Evolutionary conservation across 148 eudicot species (phyloP).

Genomic region (Diospyros lotus): DNA sequence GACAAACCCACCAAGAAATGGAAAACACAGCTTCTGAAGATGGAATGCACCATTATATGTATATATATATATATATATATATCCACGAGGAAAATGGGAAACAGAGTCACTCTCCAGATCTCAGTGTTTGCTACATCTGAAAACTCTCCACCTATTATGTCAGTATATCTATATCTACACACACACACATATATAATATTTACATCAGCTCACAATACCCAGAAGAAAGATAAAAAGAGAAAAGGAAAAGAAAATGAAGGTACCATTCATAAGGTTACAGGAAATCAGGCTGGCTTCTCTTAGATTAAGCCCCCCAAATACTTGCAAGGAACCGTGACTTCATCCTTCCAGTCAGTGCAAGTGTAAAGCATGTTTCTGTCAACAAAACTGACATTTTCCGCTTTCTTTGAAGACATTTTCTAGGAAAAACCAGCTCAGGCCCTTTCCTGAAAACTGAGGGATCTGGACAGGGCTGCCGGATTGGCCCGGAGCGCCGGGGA

Average conservation of each 20-base stretch:
- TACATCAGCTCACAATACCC: slow-evolving; percentile 3
- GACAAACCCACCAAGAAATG: background rate
- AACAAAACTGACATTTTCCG: background rate
- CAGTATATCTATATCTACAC: slow-evolving; percentile 7
- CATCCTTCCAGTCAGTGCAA: background rate
- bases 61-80: background rate
- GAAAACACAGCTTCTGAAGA: background rate
- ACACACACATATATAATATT: background rate
- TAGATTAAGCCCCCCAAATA: background rate
- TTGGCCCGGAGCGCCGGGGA: slow-evolving; percentile 50
- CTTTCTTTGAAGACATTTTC: background rate
- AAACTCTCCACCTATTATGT: slow-evolving; percentile 1
- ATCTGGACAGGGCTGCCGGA: slow-evolving; percentile 85
- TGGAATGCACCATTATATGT: background rate
- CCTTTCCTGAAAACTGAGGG: slow-evolving; percentile 64
- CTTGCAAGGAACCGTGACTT: background rate
- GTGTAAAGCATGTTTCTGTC: too few species aligned
- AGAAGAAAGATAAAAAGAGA: background rate
- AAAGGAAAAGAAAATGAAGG: background rate
- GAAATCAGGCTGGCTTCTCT: background rate
- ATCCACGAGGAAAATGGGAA: background rate
- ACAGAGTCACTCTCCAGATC: background rate
- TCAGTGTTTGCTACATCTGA: too few species aligned
- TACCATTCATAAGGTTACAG: background rate
- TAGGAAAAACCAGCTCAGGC: slow-evolving; percentile 21